Conservation (phyloP, 1,284 basidiomycete species). For the Agaricales sp. region DNA sequence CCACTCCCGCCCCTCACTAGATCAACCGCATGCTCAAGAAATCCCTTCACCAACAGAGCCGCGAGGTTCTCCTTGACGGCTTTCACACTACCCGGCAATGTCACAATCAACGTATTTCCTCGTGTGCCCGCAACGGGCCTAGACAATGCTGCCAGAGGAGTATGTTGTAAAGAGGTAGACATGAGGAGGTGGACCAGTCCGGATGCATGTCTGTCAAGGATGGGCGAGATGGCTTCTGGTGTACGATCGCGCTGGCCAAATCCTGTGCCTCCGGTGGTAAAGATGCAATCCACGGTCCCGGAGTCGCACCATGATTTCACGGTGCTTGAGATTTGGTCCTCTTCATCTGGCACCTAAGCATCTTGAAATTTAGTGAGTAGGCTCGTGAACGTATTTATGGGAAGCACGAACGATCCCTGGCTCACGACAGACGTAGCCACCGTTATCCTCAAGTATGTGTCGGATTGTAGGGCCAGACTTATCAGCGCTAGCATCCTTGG, state of each 20-base stretch:
- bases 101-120: slow-evolving; percentile 57
- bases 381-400: neutral
- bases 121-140: slow-evolving; percentile 74
- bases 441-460: slow-evolving; percentile 30
- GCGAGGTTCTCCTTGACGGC: slow-evolving; percentile 75
- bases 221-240: slow-evolving; percentile 67
- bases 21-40: slow-evolving; percentile 66
- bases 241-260: slow-evolving; percentile 74
- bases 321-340: slow-evolving; percentile 33
- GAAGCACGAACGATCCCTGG: slow-evolving; percentile 22
- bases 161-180: slow-evolving; percentile 58
- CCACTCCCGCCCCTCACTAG: slow-evolving; percentile 67
- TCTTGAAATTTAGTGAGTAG: no score
- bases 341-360: slow-evolving; percentile 55
- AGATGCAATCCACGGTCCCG: slow-evolving; percentile 51
- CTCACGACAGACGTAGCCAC: slow-evolving; percentile 29
- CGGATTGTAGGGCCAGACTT: slow-evolving; percentile 55
- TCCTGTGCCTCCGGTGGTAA: slow-evolving; percentile 83
- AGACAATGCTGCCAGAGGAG: slow-evolving; percentile 73
- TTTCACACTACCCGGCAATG: slow-evolving; percentile 78
- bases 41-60: slow-evolving; percentile 44
- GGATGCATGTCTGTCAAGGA: slow-evolving; percentile 67
- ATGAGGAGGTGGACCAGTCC: slow-evolving; percentile 75
- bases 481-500: slow-evolving; percentile 40
- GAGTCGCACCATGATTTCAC: slow-evolving; percentile 36